Percentiles rank a stretch among this genome's conserved stretches.
These are phyloP conservation scores for Chlamydomonas sp. DNA, from an alignment of 139 green algal species.

Conservation along the genomic window DNA sequence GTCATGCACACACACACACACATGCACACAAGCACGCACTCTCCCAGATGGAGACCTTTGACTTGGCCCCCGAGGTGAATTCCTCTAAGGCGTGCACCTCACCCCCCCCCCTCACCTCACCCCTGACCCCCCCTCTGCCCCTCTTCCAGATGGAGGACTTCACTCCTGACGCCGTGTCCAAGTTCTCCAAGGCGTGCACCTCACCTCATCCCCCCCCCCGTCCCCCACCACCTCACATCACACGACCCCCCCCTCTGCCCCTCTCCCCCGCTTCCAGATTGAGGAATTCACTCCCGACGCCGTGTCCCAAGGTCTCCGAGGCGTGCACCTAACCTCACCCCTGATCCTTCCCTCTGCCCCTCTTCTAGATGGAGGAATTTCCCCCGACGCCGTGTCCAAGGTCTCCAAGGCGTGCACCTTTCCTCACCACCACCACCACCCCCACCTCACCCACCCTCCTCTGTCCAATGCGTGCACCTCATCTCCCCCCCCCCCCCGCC, in stretches of 20 bases:
- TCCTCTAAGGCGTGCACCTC: constrained; percentile 57
- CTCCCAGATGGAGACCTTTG: constrained; percentile 68
- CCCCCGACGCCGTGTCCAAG: constrained; percentile 54
- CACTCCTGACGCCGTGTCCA: constrained; percentile 59
- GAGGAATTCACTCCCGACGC: constrained; percentile 66
- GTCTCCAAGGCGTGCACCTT: constrained; percentile 82
- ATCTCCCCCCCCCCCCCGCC: not conserved
- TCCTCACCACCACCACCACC: not conserved
- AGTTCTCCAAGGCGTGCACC: constrained; percentile 78
- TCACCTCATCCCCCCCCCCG: constrained; percentile 21
- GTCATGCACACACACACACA: too few species aligned
- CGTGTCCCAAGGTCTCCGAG: constrained; percentile 72
- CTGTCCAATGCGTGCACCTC: not conserved
- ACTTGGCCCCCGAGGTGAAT: constrained; percentile 55
- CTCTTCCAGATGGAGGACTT: constrained; percentile 57
- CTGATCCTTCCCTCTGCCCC: not conserved
- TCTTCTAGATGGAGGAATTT: too few species aligned
- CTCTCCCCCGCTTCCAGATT: constrained; percentile 22
- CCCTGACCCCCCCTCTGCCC: not conserved
- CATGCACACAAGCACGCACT: too few species aligned
- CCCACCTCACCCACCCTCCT: not conserved
- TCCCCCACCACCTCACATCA: too few species aligned
- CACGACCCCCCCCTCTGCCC: not conserved
- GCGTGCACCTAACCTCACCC: constrained; percentile 57
- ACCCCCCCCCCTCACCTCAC: not conserved